phyloP scores from a whole-genome alignment of 1,139 yeast genomes.

The Candida frijolesensis region DNA sequence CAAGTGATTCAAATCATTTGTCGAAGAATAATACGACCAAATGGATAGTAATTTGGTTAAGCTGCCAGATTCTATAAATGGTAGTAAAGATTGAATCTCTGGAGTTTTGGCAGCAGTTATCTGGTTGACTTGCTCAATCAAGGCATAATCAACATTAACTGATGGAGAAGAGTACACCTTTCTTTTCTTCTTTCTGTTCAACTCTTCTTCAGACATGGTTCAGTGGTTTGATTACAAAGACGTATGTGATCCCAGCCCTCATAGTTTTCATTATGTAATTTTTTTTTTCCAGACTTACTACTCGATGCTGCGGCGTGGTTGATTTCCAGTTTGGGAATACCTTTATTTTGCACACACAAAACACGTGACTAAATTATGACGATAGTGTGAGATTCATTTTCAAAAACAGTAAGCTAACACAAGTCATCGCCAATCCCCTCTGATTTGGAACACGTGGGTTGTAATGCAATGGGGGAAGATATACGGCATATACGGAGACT shows the following conservation, averaged over 20 bases:
- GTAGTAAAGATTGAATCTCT: constrained; percentile 14
- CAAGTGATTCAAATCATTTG: constrained; percentile 59
- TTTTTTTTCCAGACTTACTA: constrained; percentile 8
- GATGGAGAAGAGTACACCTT: constrained; percentile 13
- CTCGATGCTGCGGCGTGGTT: constrained; percentile 2
- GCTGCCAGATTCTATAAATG: constrained; percentile 18
- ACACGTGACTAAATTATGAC: too few relatives aligned
- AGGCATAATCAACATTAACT: constrained; percentile 17
- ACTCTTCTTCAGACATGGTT: constrained; percentile 1
- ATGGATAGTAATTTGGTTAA: constrained; percentile 25
- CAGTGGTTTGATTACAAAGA: not conserved
- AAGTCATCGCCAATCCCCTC: not conserved
- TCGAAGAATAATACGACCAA: constrained; percentile 68
- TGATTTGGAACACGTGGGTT: not conserved
- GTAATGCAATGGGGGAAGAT: not conserved
- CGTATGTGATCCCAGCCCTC: too few relatives aligned
- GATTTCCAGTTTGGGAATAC: not conserved
- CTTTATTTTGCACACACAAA: too few relatives aligned
- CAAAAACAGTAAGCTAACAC: not conserved
- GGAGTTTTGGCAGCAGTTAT: constrained; percentile 11
- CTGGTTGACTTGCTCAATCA: constrained; percentile 16
- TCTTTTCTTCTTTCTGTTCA: constrained; percentile 8
- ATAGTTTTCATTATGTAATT: not conserved
- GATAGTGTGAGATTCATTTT: too few relatives aligned
- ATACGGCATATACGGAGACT: not conserved